Percentiles rank a stretch among this genome's conserved stretches.
Evolutionary conservation across 2,329 filamentous ascomycete species (phyloP).

Genomic region (Sclerotiophoma versabilis): DNA sequence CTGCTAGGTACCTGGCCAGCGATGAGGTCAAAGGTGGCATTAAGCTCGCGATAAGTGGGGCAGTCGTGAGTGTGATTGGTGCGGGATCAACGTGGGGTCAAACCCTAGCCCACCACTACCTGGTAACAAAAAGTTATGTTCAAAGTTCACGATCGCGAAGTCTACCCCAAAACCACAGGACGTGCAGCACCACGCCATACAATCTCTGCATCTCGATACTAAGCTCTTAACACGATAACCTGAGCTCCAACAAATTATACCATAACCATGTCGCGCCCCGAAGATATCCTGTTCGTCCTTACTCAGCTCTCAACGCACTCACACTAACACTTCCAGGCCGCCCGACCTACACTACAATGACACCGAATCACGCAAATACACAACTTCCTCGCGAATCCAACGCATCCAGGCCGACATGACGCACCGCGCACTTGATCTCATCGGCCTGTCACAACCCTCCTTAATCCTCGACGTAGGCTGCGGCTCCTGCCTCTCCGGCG

Average conservation of each 20-base stretch:
- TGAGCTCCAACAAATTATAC: neutral
- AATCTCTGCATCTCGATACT: too few relatives aligned
- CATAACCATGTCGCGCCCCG: slow-evolving; percentile 88
- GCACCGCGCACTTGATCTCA: slow-evolving; percentile 87
- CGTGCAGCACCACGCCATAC: neutral
- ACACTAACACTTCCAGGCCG: slow-evolving; percentile 63
- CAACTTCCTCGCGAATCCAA: slow-evolving; percentile 92
- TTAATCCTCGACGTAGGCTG: slow-evolving; percentile 97
- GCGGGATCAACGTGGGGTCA: slow-evolving; percentile 26
- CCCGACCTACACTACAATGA: slow-evolving; percentile 99
- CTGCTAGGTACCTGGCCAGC: slow-evolving; percentile 18
- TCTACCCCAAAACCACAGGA: neutral
- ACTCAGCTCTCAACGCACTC: slow-evolving; percentile 14
- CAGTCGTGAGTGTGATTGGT: slow-evolving; percentile 5
- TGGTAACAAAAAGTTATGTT: slow-evolving; percentile 32
- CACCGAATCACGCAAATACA: slow-evolving; percentile 94
- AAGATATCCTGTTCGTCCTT: slow-evolving; percentile 81
- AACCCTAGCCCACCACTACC: slow-evolving; percentile 19
- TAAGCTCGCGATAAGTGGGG: slow-evolving; percentile 18
- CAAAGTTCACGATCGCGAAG: neutral
- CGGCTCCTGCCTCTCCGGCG: slow-evolving; percentile 90
- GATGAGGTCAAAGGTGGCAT: slow-evolving; percentile 41
- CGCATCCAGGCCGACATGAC: slow-evolving; percentile 97
- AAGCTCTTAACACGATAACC: neutral
- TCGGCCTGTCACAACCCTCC: slow-evolving; percentile 79